phyloP scores from a whole-genome alignment of 345 rosid species.

The Lenwebbia sp. region DNA sequence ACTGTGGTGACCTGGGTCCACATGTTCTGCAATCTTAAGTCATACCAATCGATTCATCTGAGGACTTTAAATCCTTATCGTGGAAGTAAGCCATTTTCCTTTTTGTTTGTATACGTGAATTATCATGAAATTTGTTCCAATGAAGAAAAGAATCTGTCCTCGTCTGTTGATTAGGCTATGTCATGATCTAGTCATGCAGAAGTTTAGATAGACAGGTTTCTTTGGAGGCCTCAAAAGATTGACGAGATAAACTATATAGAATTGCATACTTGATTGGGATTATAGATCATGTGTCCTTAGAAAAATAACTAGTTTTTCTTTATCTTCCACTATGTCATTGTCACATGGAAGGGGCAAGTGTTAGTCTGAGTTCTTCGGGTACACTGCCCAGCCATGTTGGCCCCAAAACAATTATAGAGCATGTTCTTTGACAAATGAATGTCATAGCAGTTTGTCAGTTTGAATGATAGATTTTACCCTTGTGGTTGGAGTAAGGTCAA shows the following conservation, averaged over 20 bases:
- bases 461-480: not conserved
- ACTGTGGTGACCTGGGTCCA: slow-evolving; percentile 74
- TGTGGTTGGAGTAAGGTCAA: not conserved
- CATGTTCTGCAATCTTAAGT: slow-evolving; percentile 93
- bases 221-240: not conserved
- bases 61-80: slow-evolving; percentile 95
- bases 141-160: not conserved
- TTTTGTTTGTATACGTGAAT: not conserved
- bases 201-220: not conserved
- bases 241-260: not conserved
- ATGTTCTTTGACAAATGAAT: not conserved
- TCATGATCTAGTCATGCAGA: not conserved
- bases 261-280: not conserved
- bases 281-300: not conserved
- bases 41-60: slow-evolving; percentile 85
- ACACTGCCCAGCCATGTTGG: not conserved
- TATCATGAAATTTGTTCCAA: not conserved
- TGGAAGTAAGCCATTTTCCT: slow-evolving; percentile 57
- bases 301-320: not conserved
- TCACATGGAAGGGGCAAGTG: not conserved
- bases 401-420: not conserved
- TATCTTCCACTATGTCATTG: not conserved
- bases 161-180: not conserved
- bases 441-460: not conserved
- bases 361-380: not conserved